Conservation (phyloP, 495 filamentous ascomycete species). For the Penicillium angulare region DNA sequence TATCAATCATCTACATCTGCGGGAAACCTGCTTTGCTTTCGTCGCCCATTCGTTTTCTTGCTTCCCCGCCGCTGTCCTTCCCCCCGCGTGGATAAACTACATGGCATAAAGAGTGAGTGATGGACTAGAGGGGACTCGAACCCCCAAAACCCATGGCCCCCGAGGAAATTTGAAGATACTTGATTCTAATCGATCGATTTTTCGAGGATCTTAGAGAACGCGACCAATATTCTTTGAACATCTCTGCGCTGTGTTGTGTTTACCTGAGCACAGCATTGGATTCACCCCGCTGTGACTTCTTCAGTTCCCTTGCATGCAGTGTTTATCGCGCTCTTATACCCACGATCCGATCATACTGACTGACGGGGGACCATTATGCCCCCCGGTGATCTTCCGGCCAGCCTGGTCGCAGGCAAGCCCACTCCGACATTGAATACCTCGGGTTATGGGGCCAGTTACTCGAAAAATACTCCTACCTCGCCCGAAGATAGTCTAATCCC, state of each 20-base stretch:
- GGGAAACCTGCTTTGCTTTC: neutral
- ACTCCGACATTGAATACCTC: constrained; percentile 42
- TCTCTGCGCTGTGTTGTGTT: constrained; percentile 3
- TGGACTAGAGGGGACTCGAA: neutral
- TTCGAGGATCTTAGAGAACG: constrained; percentile 5
- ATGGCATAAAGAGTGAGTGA: constrained; percentile 26
- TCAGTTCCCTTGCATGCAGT: constrained; percentile 18
- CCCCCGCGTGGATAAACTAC: constrained; percentile 12
- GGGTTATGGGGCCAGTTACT: constrained; percentile 37
- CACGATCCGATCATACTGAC: constrained; percentile 12
- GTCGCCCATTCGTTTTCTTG: neutral
- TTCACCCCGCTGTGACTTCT: constrained; percentile 4
- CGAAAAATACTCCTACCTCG: constrained; percentile 44
- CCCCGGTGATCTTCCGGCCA: constrained; percentile 48
- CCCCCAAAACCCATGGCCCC: neutral
- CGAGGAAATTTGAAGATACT: too few species aligned
- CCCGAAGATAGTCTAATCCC: constrained; percentile 44
- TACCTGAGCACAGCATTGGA: neutral
- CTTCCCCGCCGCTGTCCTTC: constrained; percentile 2
- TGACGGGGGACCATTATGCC: constrained; percentile 41
- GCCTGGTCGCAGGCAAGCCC: constrained; percentile 48
- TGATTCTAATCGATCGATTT: constrained; percentile 8
- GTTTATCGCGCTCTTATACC: constrained; percentile 6
- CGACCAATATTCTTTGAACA: constrained; percentile 3
- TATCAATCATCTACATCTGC: neutral